Percentiles rank a stretch among this genome's conserved stretches.
phyloP scores from a whole-genome alignment of 225 moss, liverwort and hornwort genomes.

The Rhytidiadelphus loreus region DNA sequence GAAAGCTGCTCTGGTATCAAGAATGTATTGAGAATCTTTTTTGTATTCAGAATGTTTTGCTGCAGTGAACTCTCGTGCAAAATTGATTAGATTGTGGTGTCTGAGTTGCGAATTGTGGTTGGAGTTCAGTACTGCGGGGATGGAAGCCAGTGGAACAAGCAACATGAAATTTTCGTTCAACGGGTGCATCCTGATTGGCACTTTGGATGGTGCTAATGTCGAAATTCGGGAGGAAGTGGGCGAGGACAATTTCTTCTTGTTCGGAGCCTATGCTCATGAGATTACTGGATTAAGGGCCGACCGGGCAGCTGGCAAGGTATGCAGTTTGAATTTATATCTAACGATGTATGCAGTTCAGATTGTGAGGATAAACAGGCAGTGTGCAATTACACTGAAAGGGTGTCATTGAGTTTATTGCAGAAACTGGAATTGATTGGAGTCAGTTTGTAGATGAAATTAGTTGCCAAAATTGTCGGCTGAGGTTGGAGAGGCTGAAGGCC shows the following conservation, averaged over 20 bases:
- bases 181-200: slow-evolving; percentile 88
- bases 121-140: slow-evolving; percentile 74
- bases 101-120: background rate
- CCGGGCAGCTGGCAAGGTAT: slow-evolving; percentile 81
- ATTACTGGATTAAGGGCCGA: slow-evolving; percentile 60
- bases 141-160: slow-evolving; percentile 98
- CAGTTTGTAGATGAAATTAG: background rate
- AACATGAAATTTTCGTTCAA: slow-evolving; percentile 98
- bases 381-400: background rate
- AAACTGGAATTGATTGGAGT: background rate
- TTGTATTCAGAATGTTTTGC: background rate
- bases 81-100: background rate
- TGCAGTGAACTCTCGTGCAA: background rate
- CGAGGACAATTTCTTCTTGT: slow-evolving; percentile 89
- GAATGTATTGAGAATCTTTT: background rate
- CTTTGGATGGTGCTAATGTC: slow-evolving; percentile 86
- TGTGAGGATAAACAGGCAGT: background rate
- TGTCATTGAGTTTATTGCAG: background rate
- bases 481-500: too few species aligned
- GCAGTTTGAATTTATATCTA: background rate
- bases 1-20: background rate
- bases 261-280: slow-evolving; percentile 74
- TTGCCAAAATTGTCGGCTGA: too few species aligned
- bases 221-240: slow-evolving; percentile 93
- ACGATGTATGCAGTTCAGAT: background rate